Base-by-base conservation (phyloP, 495 filamentous ascomycete species). In the Schizothecium vesticola region DNA sequence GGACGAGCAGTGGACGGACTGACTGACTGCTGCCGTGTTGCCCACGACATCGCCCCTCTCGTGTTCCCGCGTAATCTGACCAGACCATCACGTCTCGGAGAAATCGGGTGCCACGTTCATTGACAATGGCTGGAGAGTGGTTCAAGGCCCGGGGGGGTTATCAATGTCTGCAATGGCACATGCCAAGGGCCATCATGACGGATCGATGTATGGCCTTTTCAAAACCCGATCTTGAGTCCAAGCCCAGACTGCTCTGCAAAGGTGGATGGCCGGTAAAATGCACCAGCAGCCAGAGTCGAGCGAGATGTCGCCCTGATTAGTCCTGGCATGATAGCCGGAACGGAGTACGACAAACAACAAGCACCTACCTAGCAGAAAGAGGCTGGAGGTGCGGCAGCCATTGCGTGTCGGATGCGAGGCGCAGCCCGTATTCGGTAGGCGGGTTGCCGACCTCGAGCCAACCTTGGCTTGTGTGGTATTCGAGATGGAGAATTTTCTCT, bases 111-210 rank as follows among this genome's bases (percentile, higher is more conserved):
- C 43, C 43, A 51, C 43, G 36, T 51, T n/a, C 2, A 8, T 51
- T n/a, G 43, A 51, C 43, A n/a, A 51, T 51, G 43, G 43, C 13
- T 43, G 12, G 16, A 51, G 43, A 51, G 12, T 33, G 31, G 31
- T 51, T 51, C 43, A 51, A 51, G 43, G 43, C 16, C 43, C 43
- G 19, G 19, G 43, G 43, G 5, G 55, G 67, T 61, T 66, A 51
- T 64, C 69, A 21, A 25, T 51, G 11, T 22, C 56, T 21, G 61
- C 24, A 66, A 70, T 61, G 59, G 58, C 68, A 70, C 65, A 64
- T 58, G 65, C 69, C 69, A 71, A 68, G 65, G 19, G 28, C 23
- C n/a, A n/a, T 56, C 23, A 66, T 61, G 43, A 8, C 43, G 43
- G 43, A 51, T n/a, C 43, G 43, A 51, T 51, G 43, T 51, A 51